phyloP scores from a whole-genome alignment of 2,329 filamentous ascomycete species.

The Dothidotthia symphoricarpi region DNA sequence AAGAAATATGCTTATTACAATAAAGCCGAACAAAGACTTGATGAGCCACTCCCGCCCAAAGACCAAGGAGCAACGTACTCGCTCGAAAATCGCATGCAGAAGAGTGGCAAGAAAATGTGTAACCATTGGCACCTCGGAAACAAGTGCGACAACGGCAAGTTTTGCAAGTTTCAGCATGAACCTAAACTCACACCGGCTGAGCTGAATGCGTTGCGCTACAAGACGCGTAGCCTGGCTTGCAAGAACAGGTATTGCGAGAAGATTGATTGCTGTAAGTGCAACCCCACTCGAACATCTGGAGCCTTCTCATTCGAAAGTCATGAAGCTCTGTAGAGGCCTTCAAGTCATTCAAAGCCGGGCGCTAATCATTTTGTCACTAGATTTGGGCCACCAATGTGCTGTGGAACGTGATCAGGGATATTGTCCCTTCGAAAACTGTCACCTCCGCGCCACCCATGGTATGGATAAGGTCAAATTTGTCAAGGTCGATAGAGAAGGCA shows the following conservation, averaged over 20 bases:
- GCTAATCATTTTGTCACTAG: slow-evolving; percentile 14
- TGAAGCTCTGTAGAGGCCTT: not conserved
- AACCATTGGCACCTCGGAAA: slow-evolving; percentile 40
- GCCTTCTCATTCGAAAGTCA: not conserved
- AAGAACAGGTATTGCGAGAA: slow-evolving; percentile 42
- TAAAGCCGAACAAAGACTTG: slow-evolving; percentile 44
- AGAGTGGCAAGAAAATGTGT: slow-evolving; percentile 33
- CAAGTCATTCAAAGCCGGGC: not conserved
- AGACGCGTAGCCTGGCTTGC: slow-evolving; percentile 44
- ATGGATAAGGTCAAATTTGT: slow-evolving; percentile 39
- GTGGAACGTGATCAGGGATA: slow-evolving; percentile 40
- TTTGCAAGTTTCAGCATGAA: slow-evolving; percentile 47
- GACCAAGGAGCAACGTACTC: slow-evolving; percentile 24
- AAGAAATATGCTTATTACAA: slow-evolving; percentile 46
- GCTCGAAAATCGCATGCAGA: slow-evolving; percentile 34
- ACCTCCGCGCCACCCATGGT: slow-evolving; percentile 41
- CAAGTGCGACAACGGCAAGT: slow-evolving; percentile 41
- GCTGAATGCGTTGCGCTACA: slow-evolving; percentile 43
- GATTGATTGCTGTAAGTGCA: slow-evolving; percentile 43
- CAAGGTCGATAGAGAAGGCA: slow-evolving; percentile 26
- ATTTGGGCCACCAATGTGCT: slow-evolving; percentile 43
- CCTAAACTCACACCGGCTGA: slow-evolving; percentile 41
- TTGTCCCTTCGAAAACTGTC: slow-evolving; percentile 41
- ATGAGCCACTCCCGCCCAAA: slow-evolving; percentile 38
- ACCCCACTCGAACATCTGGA: too few relatives aligned